These are phyloP conservation scores for Diaporthe vexans DNA, from an alignment of 2,329 filamentous ascomycete genomes.

Conservation along the genomic window DNA sequence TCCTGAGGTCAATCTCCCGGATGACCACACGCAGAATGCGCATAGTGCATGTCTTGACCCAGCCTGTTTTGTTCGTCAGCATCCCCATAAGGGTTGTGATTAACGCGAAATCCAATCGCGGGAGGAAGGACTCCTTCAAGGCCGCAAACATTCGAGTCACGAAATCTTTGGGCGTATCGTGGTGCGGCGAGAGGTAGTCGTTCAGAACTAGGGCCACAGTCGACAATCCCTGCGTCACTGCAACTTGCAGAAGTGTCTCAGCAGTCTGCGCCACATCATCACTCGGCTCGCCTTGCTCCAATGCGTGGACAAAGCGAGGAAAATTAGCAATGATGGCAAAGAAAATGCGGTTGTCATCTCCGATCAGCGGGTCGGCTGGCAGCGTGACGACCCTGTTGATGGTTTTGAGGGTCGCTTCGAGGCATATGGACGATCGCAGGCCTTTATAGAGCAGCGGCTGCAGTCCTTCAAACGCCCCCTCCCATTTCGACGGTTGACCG, in stretches of 20 bases:
- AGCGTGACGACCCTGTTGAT: slow-evolving; percentile 84
- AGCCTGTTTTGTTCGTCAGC: slow-evolving; percentile 87
- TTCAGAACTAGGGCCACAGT: slow-evolving; percentile 78
- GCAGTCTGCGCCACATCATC: slow-evolving; percentile 73
- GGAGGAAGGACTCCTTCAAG: slow-evolving; percentile 83
- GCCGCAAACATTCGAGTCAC: slow-evolving; percentile 80
- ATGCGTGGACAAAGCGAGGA: slow-evolving; percentile 83
- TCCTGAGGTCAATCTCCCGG: slow-evolving; percentile 92
- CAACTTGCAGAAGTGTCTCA: slow-evolving; percentile 77
- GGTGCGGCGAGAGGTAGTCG: slow-evolving; percentile 77
- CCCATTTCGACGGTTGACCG: slow-evolving; percentile 87
- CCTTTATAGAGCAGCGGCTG: slow-evolving; percentile 92
- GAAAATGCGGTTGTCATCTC: slow-evolving; percentile 84
- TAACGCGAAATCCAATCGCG: slow-evolving; percentile 84
- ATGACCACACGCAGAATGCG: slow-evolving; percentile 87
- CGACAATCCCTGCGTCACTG: slow-evolving; percentile 78
- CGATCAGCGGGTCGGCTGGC: slow-evolving; percentile 84
- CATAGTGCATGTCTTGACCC: slow-evolving; percentile 96
- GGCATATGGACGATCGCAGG: slow-evolving; percentile 85
- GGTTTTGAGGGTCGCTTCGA: slow-evolving; percentile 82
- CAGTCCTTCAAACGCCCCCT: slow-evolving; percentile 88
- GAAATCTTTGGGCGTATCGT: slow-evolving; percentile 80
- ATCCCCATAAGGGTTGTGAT: slow-evolving; percentile 92
- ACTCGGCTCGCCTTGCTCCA: slow-evolving; percentile 75
- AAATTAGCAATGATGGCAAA: slow-evolving; percentile 94